These are phyloP conservation scores for Medicago truncatula DNA, from an alignment of 306 rosid genomes.

Conservation along the genomic window DNA sequence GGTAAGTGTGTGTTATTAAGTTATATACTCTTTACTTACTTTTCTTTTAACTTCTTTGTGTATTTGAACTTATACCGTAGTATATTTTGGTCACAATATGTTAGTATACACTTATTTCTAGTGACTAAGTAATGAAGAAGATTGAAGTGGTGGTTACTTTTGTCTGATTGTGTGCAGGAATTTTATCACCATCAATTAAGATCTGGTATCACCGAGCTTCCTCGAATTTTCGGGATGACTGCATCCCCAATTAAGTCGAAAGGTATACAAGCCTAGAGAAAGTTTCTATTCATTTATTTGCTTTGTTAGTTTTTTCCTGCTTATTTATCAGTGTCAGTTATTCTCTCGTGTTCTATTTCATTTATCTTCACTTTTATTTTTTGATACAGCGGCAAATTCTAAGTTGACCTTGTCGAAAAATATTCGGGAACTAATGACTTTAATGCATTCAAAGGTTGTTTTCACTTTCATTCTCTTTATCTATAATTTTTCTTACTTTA, in stretches of 20 bases:
- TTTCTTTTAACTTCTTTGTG: conserved; percentile 1
- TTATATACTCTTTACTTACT: conserved; percentile 19
- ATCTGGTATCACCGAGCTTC: conserved; percentile 55
- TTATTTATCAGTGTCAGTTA: neutral
- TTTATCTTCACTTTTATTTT: conserved; percentile 22
- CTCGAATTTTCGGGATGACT: conserved; percentile 90
- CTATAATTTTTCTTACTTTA: neutral
- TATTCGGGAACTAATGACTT: conserved; percentile 66
- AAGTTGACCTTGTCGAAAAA: conserved; percentile 47
- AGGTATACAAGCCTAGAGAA: conserved; percentile 53
- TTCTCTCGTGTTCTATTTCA: conserved; percentile 21
- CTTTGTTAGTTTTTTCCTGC: neutral
- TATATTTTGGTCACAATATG: conserved; percentile 8
- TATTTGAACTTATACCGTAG: conserved; percentile 15
- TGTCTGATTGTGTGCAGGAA: conserved; percentile 62
- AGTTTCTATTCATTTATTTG: conserved; percentile 18
- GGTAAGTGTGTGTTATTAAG: conserved; percentile 48
- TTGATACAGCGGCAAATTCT: conserved; percentile 60
- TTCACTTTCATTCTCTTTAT: conserved; percentile 21
- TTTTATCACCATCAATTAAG: conserved; percentile 68
- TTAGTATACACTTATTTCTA: conserved; percentile 15
- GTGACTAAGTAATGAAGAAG: conserved; percentile 2
- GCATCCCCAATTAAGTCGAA: conserved; percentile 89
- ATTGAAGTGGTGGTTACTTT: conserved; percentile 19
- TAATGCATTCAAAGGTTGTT: conserved; percentile 84